Evolutionary conservation across 768 basidiomycete species (phyloP).

Genomic region (Hemileccinum rubropunctum): DNA sequence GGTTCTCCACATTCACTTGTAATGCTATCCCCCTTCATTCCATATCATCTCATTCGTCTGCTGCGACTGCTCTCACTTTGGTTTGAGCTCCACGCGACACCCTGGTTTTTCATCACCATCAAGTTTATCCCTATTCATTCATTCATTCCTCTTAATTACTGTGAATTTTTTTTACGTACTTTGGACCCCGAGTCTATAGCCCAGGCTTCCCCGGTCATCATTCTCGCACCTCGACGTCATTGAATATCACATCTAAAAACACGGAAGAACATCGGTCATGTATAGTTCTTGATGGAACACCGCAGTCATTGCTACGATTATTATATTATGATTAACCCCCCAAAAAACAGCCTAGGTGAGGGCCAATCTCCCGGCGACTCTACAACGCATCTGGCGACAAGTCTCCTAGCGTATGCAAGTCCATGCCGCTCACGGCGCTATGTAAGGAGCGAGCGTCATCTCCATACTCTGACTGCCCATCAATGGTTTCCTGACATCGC

Average conservation of each 20-base stretch:
- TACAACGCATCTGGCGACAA: slow-evolving; percentile 71
- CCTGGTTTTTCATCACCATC: slow-evolving; percentile 3
- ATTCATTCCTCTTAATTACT: slow-evolving; percentile 11
- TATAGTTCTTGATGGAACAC: slow-evolving; percentile 35
- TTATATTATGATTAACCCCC: slow-evolving; percentile 23
- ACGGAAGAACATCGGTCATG: slow-evolving; percentile 36
- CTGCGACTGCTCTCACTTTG: slow-evolving; percentile 12
- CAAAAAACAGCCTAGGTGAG: neutral
- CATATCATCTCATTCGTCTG: slow-evolving; percentile 2
- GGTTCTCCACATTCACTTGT: slow-evolving; percentile 16
- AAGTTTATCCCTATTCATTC: slow-evolving; percentile 16
- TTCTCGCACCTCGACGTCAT: slow-evolving; percentile 11
- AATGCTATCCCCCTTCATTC: neutral
- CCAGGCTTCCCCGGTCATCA: neutral
- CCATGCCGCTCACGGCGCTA: slow-evolving; percentile 58
- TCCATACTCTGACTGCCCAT: slow-evolving; percentile 67
- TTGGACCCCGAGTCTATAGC: slow-evolving; percentile 2
- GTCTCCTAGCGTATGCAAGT: slow-evolving; percentile 55
- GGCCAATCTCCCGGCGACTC: neutral
- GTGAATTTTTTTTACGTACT: slow-evolving; percentile 19
- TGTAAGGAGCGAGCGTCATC: slow-evolving; percentile 64
- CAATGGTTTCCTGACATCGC: slow-evolving; percentile 62
- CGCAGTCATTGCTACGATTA: slow-evolving; percentile 35
- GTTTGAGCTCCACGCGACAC: slow-evolving; percentile 7
- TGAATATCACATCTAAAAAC: slow-evolving; percentile 29